Base-by-base conservation (phyloP, 1,139 yeast species). In the Lodderomyces pseudojiufengensis region DNA sequence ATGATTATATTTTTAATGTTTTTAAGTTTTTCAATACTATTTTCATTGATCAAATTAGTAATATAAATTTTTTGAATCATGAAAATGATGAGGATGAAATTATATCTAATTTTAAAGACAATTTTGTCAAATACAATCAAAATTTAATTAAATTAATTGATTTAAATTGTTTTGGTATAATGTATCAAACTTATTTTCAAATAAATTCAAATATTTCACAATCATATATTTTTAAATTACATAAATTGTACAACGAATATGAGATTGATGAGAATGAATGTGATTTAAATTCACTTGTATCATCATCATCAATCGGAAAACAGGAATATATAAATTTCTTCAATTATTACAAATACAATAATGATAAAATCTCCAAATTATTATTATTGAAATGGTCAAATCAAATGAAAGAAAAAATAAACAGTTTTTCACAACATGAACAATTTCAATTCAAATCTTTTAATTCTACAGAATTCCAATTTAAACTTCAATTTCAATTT, bases 401-500 rank as follows among this genome's bases (percentile, higher is more conserved):
- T 7, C 7, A 5, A 7, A 18, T 18, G 20, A 18, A 18, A 18
- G 20, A 18, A 18, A 18, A 18, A 18, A 18, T 7, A 5, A 18
- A 7, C 7, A 5, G 7, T 5, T 18, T 5, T 18, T 5, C 5
- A 5, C 5, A 18, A 5, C 5, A 7, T 5, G 7, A 18, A 5
- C 20, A 18, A 18, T 18, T 18, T 18, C 5, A 18, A 5, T 18
- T 18, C 5, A 18, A 5, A 5, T 5, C 20, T 5, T 18, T 5
- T 18, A 18, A 18, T 18, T 5, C 5, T 18, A 5, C 20, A 5
- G 7, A 45, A 26, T 54, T 54, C 30, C 39, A 36, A 22, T 34
- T 37, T 27, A n/a, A n/a, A n/a, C n/a, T n/a, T n/a, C 5, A 45
- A 26, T 54, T 54, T 31, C 39, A 36, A 22, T 34, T 37, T 27